These are phyloP conservation scores for Thelonectria rubi DNA, from an alignment of 2,329 filamentous ascomycete species.

Conservation along the genomic window DNA sequence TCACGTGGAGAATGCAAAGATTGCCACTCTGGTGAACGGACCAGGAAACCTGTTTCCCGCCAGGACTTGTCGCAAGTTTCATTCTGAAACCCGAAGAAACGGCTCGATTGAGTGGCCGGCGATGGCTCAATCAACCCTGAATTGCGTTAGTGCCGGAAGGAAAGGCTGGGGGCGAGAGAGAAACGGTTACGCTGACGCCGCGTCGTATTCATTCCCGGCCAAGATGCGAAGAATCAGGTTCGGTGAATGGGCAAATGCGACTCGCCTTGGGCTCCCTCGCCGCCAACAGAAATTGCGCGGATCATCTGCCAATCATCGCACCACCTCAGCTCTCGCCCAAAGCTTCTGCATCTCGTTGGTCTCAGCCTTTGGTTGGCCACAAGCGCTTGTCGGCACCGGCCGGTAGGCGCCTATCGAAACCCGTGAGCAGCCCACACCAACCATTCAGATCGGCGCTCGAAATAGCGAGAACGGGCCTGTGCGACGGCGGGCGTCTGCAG, in stretches of 20 bases:
- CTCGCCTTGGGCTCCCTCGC: background rate
- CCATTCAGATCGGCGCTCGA: background rate
- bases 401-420: background rate
- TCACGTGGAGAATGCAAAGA: slow-evolving; percentile 20
- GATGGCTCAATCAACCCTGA: background rate
- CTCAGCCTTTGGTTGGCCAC: background rate
- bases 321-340: background rate
- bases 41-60: slow-evolving; percentile 37
- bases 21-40: slow-evolving; percentile 20
- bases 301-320: slow-evolving; percentile 9
- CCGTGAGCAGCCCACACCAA: background rate
- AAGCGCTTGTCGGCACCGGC: background rate
- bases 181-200: background rate
- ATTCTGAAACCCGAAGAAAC: slow-evolving; percentile 33
- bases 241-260: background rate
- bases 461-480: background rate
- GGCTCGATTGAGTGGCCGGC: background rate
- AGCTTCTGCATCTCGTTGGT: background rate
- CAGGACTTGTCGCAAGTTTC: slow-evolving; percentile 28
- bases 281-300: background rate
- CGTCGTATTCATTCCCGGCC: background rate
- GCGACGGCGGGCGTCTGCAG: background rate
- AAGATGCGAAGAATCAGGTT: background rate
- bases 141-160: too few relatives aligned
- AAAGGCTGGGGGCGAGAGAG: background rate